These are phyloP conservation scores for Kodamaea fukazawae DNA, from an alignment of 805 yeast species.

Conservation along the genomic window DNA sequence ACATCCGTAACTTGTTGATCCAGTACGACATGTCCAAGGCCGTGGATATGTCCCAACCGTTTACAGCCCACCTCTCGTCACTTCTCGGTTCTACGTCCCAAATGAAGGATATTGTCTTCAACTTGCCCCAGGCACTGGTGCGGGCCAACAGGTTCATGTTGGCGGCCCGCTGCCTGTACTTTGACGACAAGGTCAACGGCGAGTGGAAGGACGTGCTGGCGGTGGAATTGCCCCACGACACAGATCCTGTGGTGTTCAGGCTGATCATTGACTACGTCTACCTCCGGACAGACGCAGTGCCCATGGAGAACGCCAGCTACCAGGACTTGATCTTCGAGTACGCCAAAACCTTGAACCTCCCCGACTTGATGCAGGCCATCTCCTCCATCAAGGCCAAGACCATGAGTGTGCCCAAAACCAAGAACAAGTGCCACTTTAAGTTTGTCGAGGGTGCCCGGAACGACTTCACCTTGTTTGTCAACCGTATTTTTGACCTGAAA, in stretches of 20 bases:
- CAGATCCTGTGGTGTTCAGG: constrained; percentile 20
- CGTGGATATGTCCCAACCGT: constrained; percentile 66
- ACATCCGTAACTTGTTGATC: constrained; percentile 55
- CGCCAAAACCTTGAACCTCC: constrained; percentile 19
- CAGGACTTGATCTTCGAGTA: constrained; percentile 31
- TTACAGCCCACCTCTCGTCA: constrained; percentile 65
- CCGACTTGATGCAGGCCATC: constrained; percentile 5
- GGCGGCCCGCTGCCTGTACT: constrained; percentile 35
- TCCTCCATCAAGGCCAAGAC: not conserved
- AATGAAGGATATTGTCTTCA: constrained; percentile 32
- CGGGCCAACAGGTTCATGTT: constrained; percentile 27
- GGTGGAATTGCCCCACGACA: constrained; percentile 16
- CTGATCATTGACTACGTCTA: constrained; percentile 30
- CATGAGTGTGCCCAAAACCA: constrained; percentile 24
- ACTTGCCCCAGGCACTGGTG: constrained; percentile 21
- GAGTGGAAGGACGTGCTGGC: constrained; percentile 20
- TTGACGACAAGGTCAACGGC: constrained; percentile 19
- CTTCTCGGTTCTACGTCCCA: constrained; percentile 27
- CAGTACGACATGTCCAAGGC: constrained; percentile 66
- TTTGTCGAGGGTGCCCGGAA: constrained; percentile 35
- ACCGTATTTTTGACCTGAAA: constrained; percentile 20
- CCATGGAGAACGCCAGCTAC: constrained; percentile 9
- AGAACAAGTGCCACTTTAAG: constrained; percentile 28
- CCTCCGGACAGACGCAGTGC: constrained; percentile 33
- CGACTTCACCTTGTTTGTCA: constrained; percentile 31